phyloP scores from a whole-genome alignment of 2,329 filamentous ascomycete genomes.

The Akanthomyces lecanii region DNA sequence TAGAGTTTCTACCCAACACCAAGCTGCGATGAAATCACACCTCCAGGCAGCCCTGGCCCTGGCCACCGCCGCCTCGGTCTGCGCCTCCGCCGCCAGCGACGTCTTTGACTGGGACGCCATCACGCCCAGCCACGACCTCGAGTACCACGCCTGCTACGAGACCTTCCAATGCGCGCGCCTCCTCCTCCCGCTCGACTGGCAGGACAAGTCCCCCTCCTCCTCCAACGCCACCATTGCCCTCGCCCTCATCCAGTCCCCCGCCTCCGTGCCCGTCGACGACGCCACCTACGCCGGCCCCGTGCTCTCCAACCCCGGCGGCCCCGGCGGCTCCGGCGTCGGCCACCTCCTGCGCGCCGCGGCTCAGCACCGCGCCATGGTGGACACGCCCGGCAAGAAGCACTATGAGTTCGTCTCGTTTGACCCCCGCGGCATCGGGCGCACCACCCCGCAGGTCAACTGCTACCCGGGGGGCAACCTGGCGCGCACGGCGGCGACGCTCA shows the following conservation, averaged over 20 bases:
- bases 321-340: slow-evolving; percentile 37
- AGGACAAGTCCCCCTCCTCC: slow-evolving; percentile 22
- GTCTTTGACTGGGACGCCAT: slow-evolving; percentile 36
- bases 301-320: slow-evolving; percentile 43
- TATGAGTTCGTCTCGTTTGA: slow-evolving; percentile 43
- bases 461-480: slow-evolving; percentile 29
- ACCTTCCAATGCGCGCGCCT: slow-evolving; percentile 39
- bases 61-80: background rate
- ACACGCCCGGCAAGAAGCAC: slow-evolving; percentile 28
- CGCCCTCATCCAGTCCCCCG: slow-evolving; percentile 39
- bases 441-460: slow-evolving; percentile 37
- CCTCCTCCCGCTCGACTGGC: slow-evolving; percentile 41
- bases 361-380: slow-evolving; percentile 27
- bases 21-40: background rate
- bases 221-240: slow-evolving; percentile 32
- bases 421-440: slow-evolving; percentile 38
- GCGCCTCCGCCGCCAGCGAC: background rate
- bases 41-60: background rate
- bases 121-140: slow-evolving; percentile 31
- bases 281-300: slow-evolving; percentile 39
- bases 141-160: slow-evolving; percentile 39
- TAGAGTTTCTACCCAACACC: background rate
- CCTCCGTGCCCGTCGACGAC: slow-evolving; percentile 34
- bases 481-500: slow-evolving; percentile 27
- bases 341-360: slow-evolving; percentile 26